A percentile compares a stretch with the other conserved stretches of the same genome.
phyloP scores from a whole-genome alignment of 768 basidiomycete species.

The Saitozyma podzolica region DNA sequence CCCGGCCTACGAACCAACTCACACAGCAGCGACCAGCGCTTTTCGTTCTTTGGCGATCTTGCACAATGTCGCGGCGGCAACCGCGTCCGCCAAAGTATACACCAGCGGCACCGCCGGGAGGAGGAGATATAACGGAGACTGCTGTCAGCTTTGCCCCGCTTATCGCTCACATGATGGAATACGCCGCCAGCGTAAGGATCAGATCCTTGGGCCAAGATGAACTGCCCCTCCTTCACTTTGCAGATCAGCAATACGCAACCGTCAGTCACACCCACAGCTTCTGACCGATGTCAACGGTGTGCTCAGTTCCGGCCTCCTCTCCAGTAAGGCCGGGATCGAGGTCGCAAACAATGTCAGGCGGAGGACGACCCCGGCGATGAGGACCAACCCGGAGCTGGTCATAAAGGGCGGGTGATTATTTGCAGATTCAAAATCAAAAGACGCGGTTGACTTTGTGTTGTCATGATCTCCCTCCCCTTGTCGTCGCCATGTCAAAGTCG shows the following conservation, averaged over 20 bases:
- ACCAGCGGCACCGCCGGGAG: slow-evolving; percentile 62
- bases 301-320: slow-evolving; percentile 72
- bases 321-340: slow-evolving; percentile 53
- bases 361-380: slow-evolving; percentile 10
- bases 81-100: slow-evolving; percentile 70
- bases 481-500: neutral
- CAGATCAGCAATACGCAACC: slow-evolving; percentile 2
- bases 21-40: slow-evolving; percentile 70
- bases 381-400: neutral
- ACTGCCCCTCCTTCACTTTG: slow-evolving; percentile 85
- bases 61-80: slow-evolving; percentile 60
- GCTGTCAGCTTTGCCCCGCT: neutral
- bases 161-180: slow-evolving; percentile 73
- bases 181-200: slow-evolving; percentile 85
- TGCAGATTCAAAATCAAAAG: neutral
- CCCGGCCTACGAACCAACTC: slow-evolving; percentile 44
- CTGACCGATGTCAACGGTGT: slow-evolving; percentile 78
- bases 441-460: neutral
- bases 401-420: too few relatives aligned
- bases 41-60: neutral
- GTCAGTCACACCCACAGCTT: slow-evolving; percentile 61
- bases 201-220: slow-evolving; percentile 71
- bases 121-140: slow-evolving; percentile 81
- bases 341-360: slow-evolving; percentile 20
- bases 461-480: neutral